Base-by-base conservation (phyloP, 2,329 filamentous ascomycete genomes). In the Calonectria multiphialidica region DNA sequence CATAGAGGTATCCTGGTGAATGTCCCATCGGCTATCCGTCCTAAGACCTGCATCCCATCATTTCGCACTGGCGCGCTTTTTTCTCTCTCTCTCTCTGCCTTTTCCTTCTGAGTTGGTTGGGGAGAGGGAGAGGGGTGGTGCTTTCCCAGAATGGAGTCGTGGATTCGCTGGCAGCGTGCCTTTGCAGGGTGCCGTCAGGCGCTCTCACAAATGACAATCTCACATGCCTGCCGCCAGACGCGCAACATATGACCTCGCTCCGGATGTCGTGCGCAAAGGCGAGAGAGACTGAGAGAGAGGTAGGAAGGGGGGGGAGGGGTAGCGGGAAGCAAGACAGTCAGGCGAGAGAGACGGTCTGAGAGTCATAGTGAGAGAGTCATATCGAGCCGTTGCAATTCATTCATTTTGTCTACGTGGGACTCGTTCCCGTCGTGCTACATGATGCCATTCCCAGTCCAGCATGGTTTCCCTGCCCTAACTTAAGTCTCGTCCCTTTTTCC, bases 151-250 rank as follows among this genome's bases (percentile, higher is more conserved):
- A 59, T 59, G 53, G 53, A 40, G 53, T 59, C 53, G 37, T 59
- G 53, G 53, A 59, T 59, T 59, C 53, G 53, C 33, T 59, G 53
- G 66, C 66, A 68, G 57, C 55, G 45, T 64, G 59, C 66, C 59
- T 61, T 65, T 70, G 67, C 67, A 65, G 62, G 47, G 45, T 65
- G 47, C 67, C 44, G 23, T 30, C 44, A 45, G 35, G n/a, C 55
- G 55, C 55, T 49, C 49, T 49, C 49, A 59, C 61, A 55, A 55
- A 64, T 69, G 66, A 64, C 40, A 49, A 55, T 69, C 45, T 44
- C 68, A 66, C 63, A 55, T 66, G 68, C 44, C 68, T 61, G 45
- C 68, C 62, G 62, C 45, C 62, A 66, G 53, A 66, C 68, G 63
- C 68, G 53, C 42, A 44, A 62, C 63, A 71, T 66, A 50, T 55